Base-by-base conservation (phyloP, 2,329 filamentous ascomycete species). In the Colletotrichum nymphaeae region DNA sequence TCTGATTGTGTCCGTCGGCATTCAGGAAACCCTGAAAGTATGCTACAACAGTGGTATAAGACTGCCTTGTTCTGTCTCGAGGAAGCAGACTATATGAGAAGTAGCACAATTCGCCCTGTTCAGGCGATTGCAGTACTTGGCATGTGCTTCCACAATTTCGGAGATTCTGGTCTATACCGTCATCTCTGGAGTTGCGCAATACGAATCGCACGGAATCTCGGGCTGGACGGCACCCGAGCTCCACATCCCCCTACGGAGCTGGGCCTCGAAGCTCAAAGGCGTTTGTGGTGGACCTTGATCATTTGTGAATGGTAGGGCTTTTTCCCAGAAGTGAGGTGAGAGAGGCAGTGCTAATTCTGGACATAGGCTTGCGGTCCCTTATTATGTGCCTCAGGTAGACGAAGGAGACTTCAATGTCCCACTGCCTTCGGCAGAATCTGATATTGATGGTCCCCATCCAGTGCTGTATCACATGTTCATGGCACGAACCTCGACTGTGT, bases 81-180 rank as follows among this genome's bases (percentile, higher is more conserved):
- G 35, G 22, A 65, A 52, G 62, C 70, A 19, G 67, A 76, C 12
- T 75, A 76, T 52, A 70, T 77, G 63, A 52, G 70, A 42, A 60
- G 32, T 19, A 42, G 24, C 9, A 35, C 74, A 22, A 32, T 77
- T 12, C 57, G 59, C 19, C 68, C 57, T 42, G 64, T 77, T 5
- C 76, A 76, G 63, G 62, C 76, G 5, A 66, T 77, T 49, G 75
- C 75, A 12, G 74, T 76, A 6, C 68, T 77, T 9, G 74, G 75
- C 30, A 77, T 76, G 37, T 67, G 68, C 37, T 77, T 77, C 35
- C 59, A 65, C 55, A 75, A 69, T 37, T 69, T 75, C 24, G 76
- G 75, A 2, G 75, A 75, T 53, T 37, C 66, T 12, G 63, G 67
- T 1, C 46, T 77, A 2, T 49, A 68, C n/a, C 30, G 32, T 6